Evolutionary conservation across 345 rosid species (phyloP), one percentile per base, ranked within the genome.

Genomic region (Alliaria petiolata): DNA sequence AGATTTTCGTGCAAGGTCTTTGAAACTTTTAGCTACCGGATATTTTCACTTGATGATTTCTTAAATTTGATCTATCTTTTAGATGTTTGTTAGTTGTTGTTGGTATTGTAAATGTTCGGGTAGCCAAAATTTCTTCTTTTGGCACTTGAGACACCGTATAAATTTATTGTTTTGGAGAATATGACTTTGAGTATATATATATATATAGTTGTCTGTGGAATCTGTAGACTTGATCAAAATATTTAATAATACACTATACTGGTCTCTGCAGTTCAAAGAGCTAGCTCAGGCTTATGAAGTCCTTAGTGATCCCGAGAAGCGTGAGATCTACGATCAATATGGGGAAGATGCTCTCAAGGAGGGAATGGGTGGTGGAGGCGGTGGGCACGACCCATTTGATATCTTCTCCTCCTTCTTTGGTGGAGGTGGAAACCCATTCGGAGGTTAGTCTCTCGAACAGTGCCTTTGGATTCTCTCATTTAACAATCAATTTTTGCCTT

Each of bases 281-380:
- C 64, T 93, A 44, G 93, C 93, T 0, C 90, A 93, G 78, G 97
- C 97, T 11, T 93, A 90, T 61, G 98, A 90, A 81, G 90, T 88
- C 4, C 70, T 93, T 33, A 90, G 88, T 66, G 98, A 93, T 65
- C 96, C 96, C 0, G 97, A 93, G 76, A 90, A 93, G 67, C 92
- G 97, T 15, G 90, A 87, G 78, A 85, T 93, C 19, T 90, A 93
- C 63, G 96, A 93, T 69, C 89, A 88, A 53, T 88, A 85, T 17
- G 98, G 98, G 4, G 98, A 93, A 73, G 97, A 93, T 64, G 96
- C 93, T 3, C 95, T 92, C 62, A 92, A 92, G 87, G 98, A 92
- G 42, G 97, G 98, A 75, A 85, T 88, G 91, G 92, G 90, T 4
- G 87, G 89, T 26, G 92, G 83, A 7, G 81, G 80, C 13, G 88